Base-by-base conservation (phyloP, 176 grass and related monocot genomes). In the Eragrostis nindensis region DNA sequence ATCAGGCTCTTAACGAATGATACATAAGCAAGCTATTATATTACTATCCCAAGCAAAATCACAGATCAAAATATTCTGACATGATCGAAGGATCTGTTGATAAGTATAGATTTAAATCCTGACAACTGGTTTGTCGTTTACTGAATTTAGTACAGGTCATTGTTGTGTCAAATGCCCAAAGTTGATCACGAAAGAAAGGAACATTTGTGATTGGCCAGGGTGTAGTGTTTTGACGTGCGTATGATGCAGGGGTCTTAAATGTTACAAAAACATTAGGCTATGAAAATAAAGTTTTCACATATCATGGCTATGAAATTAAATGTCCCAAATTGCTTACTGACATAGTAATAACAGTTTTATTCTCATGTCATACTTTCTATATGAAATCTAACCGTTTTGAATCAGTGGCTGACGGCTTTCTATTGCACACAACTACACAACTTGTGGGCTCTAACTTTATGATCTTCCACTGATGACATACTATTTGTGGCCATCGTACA, bases 51-150 rank as follows among this genome's bases (percentile, higher is more conserved):
- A 38, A 1, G 17, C 29, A 74, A 40, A 10, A 40, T 55, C 5
- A 49, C 26, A 64, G 21, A 38, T 11, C 11, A 13, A 78, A 66
- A 78, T 65, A 24, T 24, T 24, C 44, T 38, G 46, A 66, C 45
- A 48, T 64, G 26, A n/a, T 16, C 3, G 1, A 36, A 39, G 62
- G 62, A 78, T 78, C 61, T 66, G 45, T 40, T 66, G 45, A 78
- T 39, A 66, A 47, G 61, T 52, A 18, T 21, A 8, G 29, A 16
- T 6, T 67, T 79, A 39, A 79, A 41, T 67, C 32, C 13, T 79
- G 62, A 66, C 12, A 40, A 36, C 16, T 45, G 12, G 17, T 66
- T 78, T 78, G 44, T 78, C 75, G 61, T 50, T 50, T 50, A 57
- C n/a, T n/a, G 11, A 40, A n/a, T 40, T 66, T 24, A 47, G 60